Conservation (phyloP, 2,329 filamentous ascomycete genomes). For the Tolypocladium tundrense region DNA sequence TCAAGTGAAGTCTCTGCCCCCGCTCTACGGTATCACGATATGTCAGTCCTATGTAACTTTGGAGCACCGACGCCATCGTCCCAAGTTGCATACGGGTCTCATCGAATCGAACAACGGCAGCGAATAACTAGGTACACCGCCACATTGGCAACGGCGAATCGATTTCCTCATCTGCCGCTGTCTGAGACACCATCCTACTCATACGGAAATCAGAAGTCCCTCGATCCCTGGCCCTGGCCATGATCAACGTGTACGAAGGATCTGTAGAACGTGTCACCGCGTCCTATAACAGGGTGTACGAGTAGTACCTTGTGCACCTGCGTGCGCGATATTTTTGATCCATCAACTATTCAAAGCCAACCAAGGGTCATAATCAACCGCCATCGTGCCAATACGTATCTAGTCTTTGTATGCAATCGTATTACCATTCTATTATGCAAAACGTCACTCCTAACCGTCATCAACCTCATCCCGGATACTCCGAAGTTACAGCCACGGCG, state of each 20-base stretch:
- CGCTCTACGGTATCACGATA: background rate
- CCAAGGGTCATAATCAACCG: too few species aligned
- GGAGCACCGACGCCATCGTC: background rate
- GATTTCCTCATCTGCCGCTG: background rate
- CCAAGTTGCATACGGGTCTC: background rate
- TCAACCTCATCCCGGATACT: background rate
- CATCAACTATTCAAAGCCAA: background rate
- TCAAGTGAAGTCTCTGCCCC: background rate
- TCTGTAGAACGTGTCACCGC: background rate
- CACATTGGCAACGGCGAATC: background rate
- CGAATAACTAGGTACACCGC: background rate
- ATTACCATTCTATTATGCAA: background rate
- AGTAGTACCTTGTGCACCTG: background rate
- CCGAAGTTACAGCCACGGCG: constrained; percentile 2
- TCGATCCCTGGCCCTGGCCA: background rate
- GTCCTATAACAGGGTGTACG: background rate
- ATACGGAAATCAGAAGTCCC: too few species aligned
- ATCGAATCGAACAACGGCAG: background rate
- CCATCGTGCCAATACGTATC: background rate
- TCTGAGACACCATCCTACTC: background rate
- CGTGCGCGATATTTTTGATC: background rate
- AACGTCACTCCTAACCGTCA: background rate
- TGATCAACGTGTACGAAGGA: background rate
- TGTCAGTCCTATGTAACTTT: background rate
- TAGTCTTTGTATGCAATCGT: background rate